Evolutionary conservation across 1,284 basidiomycete genomes (phyloP).

Genomic region (Puccinia novopanici): DNA sequence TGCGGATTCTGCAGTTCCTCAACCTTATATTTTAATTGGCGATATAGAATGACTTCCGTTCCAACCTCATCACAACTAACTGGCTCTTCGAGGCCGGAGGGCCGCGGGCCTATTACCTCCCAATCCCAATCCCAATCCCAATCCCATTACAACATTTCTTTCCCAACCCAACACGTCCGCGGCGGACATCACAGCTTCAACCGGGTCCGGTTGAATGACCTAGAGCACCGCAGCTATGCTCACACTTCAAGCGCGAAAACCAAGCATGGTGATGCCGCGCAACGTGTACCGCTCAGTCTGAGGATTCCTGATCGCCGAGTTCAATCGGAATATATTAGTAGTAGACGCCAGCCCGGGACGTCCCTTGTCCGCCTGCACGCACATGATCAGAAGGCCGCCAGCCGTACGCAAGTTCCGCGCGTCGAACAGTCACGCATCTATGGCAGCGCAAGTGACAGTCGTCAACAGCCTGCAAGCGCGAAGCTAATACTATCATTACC

Average conservation of each 20-base stretch:
- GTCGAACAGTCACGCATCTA: background rate
- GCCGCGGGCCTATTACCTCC: too few relatives aligned
- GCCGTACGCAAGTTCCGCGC: too few relatives aligned
- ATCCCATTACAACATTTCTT: background rate
- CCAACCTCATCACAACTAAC: background rate
- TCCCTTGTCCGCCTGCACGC: too few relatives aligned
- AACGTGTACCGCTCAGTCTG: background rate
- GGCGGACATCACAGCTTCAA: background rate
- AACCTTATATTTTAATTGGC: background rate
- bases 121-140: too few relatives aligned
- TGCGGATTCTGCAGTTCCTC: background rate
- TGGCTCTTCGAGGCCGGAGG: too few relatives aligned
- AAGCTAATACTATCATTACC: background rate
- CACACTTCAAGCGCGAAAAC: too few relatives aligned
- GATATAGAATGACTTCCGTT: background rate
- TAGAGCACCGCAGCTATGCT: background rate
- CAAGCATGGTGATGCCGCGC: background rate
- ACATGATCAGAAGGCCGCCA: too few relatives aligned
- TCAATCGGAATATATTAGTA: too few relatives aligned
- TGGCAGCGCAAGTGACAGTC: background rate
- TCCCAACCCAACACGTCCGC: background rate
- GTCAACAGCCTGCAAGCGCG: background rate
- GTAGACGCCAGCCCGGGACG: too few relatives aligned
- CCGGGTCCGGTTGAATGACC: background rate
- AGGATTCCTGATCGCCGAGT: conserved; percentile 10